phyloP scores from a whole-genome alignment of 2,329 filamentous ascomycete species.

The Alternaria sp. region DNA sequence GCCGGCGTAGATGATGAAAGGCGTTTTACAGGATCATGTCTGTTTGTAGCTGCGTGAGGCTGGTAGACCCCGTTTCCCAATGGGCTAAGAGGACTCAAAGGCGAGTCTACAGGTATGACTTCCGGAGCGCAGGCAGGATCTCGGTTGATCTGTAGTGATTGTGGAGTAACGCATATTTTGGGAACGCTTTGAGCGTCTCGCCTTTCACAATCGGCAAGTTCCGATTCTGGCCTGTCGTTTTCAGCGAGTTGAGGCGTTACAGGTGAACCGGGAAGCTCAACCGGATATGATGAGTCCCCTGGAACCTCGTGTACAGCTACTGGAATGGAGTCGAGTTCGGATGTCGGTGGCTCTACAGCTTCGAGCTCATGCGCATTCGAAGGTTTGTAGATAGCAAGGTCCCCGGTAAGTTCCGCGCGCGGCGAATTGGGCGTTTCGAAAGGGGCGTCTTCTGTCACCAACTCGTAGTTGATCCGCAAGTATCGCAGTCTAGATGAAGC shows the following conservation, averaged over 20 bases:
- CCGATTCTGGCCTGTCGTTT: neutral
- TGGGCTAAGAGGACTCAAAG: conserved; percentile 24
- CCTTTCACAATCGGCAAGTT: neutral
- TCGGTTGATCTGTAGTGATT: conserved; percentile 44
- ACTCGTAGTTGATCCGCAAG: conserved; percentile 61
- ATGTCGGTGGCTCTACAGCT: conserved; percentile 8
- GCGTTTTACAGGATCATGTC: neutral
- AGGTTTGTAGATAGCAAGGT: conserved; percentile 23
- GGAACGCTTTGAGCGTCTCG: conserved; percentile 3
- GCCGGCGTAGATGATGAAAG: conserved; percentile 23
- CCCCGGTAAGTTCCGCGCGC: conserved; percentile 35
- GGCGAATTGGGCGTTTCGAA: conserved; percentile 19
- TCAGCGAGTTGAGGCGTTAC: neutral
- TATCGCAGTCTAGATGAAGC: conserved; percentile 59
- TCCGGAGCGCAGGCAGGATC: conserved; percentile 57
- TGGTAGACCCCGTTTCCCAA: conserved; percentile 5
- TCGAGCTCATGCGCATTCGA: conserved; percentile 38
- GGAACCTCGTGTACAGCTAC: conserved; percentile 32
- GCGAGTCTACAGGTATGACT: conserved; percentile 38
- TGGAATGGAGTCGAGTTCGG: conserved; percentile 32
- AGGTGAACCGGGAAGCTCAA: conserved; percentile 32
- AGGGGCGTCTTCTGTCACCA: conserved; percentile 57
- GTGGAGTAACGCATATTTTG: conserved; percentile 36
- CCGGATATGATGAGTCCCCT: conserved; percentile 34
- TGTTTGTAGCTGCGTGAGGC: neutral